Evolutionary conservation across 2,329 filamentous ascomycete genomes (phyloP).

Genomic region (Thelonectria blattea): DNA sequence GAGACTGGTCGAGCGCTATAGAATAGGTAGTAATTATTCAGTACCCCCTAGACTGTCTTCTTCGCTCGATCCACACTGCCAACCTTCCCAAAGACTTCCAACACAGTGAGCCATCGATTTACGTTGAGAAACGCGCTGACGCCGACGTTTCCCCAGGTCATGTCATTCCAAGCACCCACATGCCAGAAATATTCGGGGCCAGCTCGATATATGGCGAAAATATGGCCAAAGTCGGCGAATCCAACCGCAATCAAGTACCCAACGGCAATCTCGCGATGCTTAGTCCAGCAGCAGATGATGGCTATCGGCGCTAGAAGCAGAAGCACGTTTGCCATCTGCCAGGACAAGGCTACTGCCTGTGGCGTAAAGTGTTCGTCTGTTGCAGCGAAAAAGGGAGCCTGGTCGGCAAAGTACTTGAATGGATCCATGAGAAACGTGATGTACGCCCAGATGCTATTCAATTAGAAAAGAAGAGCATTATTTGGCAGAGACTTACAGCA

Average conservation of each 20-base stretch:
- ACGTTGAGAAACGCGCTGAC: slow-evolving; percentile 15
- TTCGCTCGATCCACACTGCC: no score
- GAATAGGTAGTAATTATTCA: no score
- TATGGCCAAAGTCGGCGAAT: background rate
- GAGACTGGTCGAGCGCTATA: no score
- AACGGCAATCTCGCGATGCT: slow-evolving; percentile 1
- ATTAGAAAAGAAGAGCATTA: no score
- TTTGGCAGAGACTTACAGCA: background rate
- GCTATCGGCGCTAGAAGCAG: background rate
- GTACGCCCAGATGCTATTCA: slow-evolving; percentile 13
- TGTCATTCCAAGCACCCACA: slow-evolving; percentile 2
- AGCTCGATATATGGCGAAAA: background rate
- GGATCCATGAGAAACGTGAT: slow-evolving; percentile 3
- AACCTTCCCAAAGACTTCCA: slow-evolving; percentile 7
- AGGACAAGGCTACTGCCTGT: slow-evolving; percentile 4
- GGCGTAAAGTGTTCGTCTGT: slow-evolving; percentile 6
- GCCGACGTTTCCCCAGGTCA: slow-evolving; percentile 13
- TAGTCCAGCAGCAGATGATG: slow-evolving; percentile 13
- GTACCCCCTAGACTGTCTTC: no score
- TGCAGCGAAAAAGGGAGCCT: background rate
- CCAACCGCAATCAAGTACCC: slow-evolving; percentile 4
- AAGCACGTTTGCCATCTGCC: slow-evolving; percentile 11
- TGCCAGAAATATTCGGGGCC: slow-evolving; percentile 13
- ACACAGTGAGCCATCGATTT: slow-evolving; percentile 11
- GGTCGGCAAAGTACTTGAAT: slow-evolving; percentile 9